Percentiles rank a stretch among this genome's conserved stretches.
Conservation (phyloP, 768 basidiomycete genomes). For the Suillus clintonianus region DNA sequence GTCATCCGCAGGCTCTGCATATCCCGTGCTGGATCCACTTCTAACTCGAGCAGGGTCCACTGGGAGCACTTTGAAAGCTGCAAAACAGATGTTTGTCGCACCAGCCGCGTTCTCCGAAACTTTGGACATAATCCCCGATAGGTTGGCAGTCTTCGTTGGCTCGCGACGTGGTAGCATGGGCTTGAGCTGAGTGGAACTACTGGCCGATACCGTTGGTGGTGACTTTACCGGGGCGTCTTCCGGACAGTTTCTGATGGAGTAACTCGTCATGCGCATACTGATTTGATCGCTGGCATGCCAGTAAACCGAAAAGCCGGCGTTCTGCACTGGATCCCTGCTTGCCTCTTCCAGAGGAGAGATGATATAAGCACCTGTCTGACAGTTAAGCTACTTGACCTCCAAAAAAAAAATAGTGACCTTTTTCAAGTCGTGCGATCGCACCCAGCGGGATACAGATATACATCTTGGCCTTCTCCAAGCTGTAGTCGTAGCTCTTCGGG, state of each 20-base stretch:
- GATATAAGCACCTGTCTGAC: constrained; percentile 82
- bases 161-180: constrained; percentile 2
- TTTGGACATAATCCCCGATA: constrained; percentile 39
- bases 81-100: constrained; percentile 49
- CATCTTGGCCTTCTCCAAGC: constrained; percentile 85
- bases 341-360: constrained; percentile 91
- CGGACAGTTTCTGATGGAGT: constrained; percentile 77
- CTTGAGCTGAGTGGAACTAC: neutral
- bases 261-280: constrained; percentile 74
- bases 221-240: constrained; percentile 23
- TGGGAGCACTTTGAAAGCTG: constrained; percentile 80
- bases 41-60: constrained; percentile 60
- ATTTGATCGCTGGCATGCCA: constrained; percentile 75
- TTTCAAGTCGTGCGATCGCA: constrained; percentile 74
- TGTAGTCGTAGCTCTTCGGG: constrained; percentile 83
- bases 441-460: constrained; percentile 89
- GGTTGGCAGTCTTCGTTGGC: constrained; percentile 10
- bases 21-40: constrained; percentile 38
- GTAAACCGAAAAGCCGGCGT: constrained; percentile 83
- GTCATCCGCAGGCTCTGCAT: constrained; percentile 63
- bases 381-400: neutral
- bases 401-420: constrained; percentile 50
- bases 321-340: constrained; percentile 84
- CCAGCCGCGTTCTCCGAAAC: constrained; percentile 36
- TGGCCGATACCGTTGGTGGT: neutral